Base-by-base conservation (phyloP, 1,284 basidiomycete genomes). In the Serendipita sp. region DNA sequence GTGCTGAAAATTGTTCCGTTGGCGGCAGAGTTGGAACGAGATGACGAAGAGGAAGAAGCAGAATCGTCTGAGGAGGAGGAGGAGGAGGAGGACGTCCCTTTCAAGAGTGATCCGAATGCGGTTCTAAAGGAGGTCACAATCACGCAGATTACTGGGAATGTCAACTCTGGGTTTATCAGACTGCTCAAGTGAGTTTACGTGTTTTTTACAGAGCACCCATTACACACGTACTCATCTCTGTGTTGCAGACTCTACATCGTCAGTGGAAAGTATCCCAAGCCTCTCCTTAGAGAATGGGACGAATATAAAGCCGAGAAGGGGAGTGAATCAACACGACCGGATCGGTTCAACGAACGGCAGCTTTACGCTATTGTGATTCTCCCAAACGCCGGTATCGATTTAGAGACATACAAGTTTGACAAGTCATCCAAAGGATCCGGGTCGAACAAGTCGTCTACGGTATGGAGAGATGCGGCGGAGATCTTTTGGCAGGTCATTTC, bases 401-500 rank as follows among this genome's bases (percentile, higher is more conserved):
- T 98, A 32, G 95, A 99, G 71, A 78, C 84, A 6, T 91, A 88
- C 71, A 55, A 61, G 10, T 70, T 72, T 41, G 53, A 35, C 15
- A 34, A 26, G n/a, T 29, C 53, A 8, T 22, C 6, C 15, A 35
- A n/a, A 10, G 22, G 22, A 4, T 13, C 26, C 22, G 42, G 41
- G 29, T 26, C 44, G 6, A 53, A 22, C 22, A 70, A 72, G 50
- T 65, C 70, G 17, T 60, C 79, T 65, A 76, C 69, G 3, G 85
- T 84, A 1, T 98, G 95, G 94, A 75, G 78, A 22, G 87, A 96
- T 71, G 93, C 93, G 1, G 87, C 83, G 65, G 87, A 85, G 61
- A 74, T 97, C 30, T 93, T 98, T 72, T 93, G 89, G 88, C 94
- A 97, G 73, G 85, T 95, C 1, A 79, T 84, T 0, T 82, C 82